A percentile compares a stretch with the other conserved stretches of the same genome.
Evolutionary conservation across 2,329 filamentous ascomycete species (phyloP).

Genomic region (Stemphylium lycopersici): DNA sequence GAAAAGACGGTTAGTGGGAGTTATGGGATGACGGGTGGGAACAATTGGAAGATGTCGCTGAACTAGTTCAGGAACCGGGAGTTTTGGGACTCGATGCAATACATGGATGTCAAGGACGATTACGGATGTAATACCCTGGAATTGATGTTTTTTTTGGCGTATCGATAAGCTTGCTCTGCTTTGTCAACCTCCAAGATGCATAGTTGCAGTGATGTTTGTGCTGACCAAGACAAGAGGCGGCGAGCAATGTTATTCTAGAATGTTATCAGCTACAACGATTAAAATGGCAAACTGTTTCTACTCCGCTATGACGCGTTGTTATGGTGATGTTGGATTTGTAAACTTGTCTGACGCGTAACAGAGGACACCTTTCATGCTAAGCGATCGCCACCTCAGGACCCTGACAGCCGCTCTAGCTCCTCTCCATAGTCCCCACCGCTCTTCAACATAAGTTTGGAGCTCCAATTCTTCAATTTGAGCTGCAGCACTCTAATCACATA

Average conservation of each 20-base stretch:
- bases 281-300: no score
- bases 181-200: no score
- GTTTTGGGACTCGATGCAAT: no score
- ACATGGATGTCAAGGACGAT: background rate
- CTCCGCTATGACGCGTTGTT: background rate
- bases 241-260: background rate
- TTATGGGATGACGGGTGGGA: slow-evolving; percentile 41
- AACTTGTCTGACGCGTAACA: slow-evolving; percentile 23
- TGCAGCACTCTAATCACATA: slow-evolving; percentile 17
- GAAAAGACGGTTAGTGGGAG: slow-evolving; percentile 43
- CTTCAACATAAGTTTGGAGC: slow-evolving; percentile 22
- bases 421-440: slow-evolving; percentile 19
- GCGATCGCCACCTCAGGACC: slow-evolving; percentile 28
- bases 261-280: background rate
- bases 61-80: slow-evolving; percentile 1
- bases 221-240: no score
- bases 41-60: slow-evolving; percentile 40
- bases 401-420: slow-evolving; percentile 25
- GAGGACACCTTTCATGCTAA: slow-evolving; percentile 43
- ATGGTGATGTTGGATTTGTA: slow-evolving; percentile 30
- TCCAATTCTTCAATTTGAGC: slow-evolving; percentile 25
- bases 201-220: no score
- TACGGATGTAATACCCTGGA: no score
- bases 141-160: no score
- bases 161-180: no score